Evolutionary conservation across 768 basidiomycete species (phyloP).

Genomic region (Dendrothele bispora): DNA sequence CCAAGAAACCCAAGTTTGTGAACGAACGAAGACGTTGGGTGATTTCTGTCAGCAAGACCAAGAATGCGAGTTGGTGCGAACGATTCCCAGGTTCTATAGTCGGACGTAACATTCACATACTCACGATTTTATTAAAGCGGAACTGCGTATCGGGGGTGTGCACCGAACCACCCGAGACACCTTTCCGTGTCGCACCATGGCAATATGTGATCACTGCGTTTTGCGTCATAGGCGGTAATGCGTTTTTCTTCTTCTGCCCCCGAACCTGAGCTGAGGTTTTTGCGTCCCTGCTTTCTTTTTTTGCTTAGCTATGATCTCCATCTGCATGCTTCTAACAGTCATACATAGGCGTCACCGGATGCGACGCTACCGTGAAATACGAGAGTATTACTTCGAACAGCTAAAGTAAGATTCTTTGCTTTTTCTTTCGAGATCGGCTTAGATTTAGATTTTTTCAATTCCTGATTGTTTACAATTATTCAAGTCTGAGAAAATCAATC

Average conservation of each 20-base stretch:
- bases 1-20: slow-evolving; percentile 39
- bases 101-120: not conserved
- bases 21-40: slow-evolving; percentile 41
- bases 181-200: slow-evolving; percentile 40
- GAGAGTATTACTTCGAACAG: slow-evolving; percentile 52
- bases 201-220: slow-evolving; percentile 39
- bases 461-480: not conserved
- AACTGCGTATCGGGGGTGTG: slow-evolving; percentile 33
- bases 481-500: slow-evolving; percentile 8
- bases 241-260: not conserved
- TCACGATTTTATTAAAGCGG: slow-evolving; percentile 16
- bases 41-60: slow-evolving; percentile 47
- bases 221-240: slow-evolving; percentile 36
- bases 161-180: slow-evolving; percentile 35
- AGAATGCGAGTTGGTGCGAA: slow-evolving; percentile 48
- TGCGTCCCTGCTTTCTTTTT: not conserved
- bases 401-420: slow-evolving; percentile 26
- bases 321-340: slow-evolving; percentile 35
- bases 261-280: too few relatives aligned
- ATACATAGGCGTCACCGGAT: slow-evolving; percentile 42
- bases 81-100: not conserved
- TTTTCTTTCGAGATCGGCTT: not conserved
- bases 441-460: too few relatives aligned
- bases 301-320: slow-evolving; percentile 35
- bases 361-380: slow-evolving; percentile 36